Evolutionary conservation across 768 basidiomycete species (phyloP).

Genomic region (Saitozyma sp.): DNA sequence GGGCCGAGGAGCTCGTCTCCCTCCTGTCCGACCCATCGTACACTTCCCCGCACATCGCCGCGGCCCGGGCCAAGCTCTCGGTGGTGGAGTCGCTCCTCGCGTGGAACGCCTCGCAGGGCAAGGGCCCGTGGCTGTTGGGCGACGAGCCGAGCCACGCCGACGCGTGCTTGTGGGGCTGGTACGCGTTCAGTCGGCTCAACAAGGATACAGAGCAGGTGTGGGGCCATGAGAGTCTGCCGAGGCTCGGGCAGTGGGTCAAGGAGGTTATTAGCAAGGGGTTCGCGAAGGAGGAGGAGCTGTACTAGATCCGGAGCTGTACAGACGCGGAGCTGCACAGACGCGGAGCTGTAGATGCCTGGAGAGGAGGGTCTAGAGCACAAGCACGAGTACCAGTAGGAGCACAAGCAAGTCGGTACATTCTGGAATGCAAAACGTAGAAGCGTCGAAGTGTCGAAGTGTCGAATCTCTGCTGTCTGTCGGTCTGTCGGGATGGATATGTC

Average conservation of each 20-base stretch:
- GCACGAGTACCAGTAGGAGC: too few species aligned
- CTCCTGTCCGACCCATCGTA: not conserved
- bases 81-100: not conserved
- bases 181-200: conserved; percentile 1
- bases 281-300: not conserved
- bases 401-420: too few species aligned
- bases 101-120: not conserved
- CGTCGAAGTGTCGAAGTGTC: too few species aligned
- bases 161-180: not conserved
- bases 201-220: not conserved
- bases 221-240: not conserved
- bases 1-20: not conserved
- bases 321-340: not conserved
- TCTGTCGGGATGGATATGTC: too few species aligned
- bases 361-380: too few species aligned
- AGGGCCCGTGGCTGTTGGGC: not conserved
- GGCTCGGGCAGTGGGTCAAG: not conserved
- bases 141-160: not conserved
- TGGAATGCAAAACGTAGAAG: too few species aligned
- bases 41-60: not conserved
- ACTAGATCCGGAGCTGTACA: not conserved
- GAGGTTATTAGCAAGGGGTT: not conserved
- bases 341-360: too few species aligned
- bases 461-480: too few species aligned
- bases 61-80: not conserved